These are phyloP conservation scores for Populus ilicifolia DNA, from an alignment of 345 rosid species.

Conservation along the genomic window DNA sequence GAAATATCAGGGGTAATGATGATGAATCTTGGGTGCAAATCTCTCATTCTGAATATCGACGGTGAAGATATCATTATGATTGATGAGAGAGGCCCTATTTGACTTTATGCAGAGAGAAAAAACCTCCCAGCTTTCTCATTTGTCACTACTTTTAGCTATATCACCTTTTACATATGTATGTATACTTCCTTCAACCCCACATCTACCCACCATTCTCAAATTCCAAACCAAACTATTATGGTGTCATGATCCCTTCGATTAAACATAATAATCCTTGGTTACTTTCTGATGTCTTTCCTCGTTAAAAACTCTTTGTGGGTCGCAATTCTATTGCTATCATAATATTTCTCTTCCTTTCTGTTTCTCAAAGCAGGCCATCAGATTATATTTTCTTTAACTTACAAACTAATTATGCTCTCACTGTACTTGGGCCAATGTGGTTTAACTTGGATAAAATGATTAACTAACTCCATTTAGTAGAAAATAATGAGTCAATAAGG, in stretches of 20 bases:
- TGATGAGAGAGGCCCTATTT: constrained; percentile 62
- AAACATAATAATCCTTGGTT: constrained; percentile 6
- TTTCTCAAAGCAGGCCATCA: constrained; percentile 6
- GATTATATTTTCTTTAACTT: neutral
- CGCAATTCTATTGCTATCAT: neutral
- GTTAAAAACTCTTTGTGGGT: constrained; percentile 2
- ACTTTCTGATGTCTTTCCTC: neutral
- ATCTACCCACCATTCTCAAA: constrained; percentile 53
- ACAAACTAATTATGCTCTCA: neutral
- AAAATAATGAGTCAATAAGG: neutral
- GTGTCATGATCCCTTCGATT: constrained; percentile 41
- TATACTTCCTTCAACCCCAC: constrained; percentile 17
- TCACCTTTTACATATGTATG: neutral
- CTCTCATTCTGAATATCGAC: constrained; percentile 44
- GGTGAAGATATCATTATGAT: constrained; percentile 77
- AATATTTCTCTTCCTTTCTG: neutral
- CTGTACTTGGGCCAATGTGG: neutral
- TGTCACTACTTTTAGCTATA: constrained; percentile 7
- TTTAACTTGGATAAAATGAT: constrained; percentile 7
- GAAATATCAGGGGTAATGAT: constrained; percentile 64
- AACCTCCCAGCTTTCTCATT: constrained; percentile 46
- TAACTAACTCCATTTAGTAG: neutral
- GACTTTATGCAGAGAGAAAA: constrained; percentile 43
- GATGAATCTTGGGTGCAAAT: constrained; percentile 88
- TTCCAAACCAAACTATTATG: constrained; percentile 50